Base-by-base conservation (phyloP, 2,329 filamentous ascomycete species). In the Botrytis porri region DNA sequence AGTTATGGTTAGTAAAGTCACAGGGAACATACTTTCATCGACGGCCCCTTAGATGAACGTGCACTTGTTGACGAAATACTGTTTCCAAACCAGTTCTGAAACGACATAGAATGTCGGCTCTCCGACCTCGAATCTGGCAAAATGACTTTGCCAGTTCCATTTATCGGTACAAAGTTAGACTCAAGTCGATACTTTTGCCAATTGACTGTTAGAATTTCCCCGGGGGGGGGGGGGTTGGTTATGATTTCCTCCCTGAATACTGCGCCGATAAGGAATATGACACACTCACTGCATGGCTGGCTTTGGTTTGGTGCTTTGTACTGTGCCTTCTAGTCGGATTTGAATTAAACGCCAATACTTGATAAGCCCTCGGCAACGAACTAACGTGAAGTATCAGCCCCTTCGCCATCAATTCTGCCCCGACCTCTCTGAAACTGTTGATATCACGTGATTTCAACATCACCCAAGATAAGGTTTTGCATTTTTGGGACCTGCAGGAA, bases 81-180 rank as follows among this genome's bases (percentile, higher is more conserved):
- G n/a, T 43, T 45, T 64, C 39, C 22, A 22, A 64, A 43, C n/a
- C 61, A 45, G 39, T 32, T 64, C n/a, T 64, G 61, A 64, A 64
- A 64, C 61, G n/a, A 45, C 39, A 41, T n/a, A 39, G 18, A 16
- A 39, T 63, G 39, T 18, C 25, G 39, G n/a, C 51, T 43, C 61
- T 63, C 25, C 25, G 16, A 43, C 61, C 25, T 63, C 61, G 4
- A 22, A 29, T 41, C 25, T 29, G 29, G 25, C 18, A 39, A n/a
- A 5, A 39, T n/a, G 3, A 5, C n/a, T 41, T 41, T 39, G n/a
- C n/a, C 39, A 29, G 16, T 25, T 63, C n/a, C 14, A 18, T 8
- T 63, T 29, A 41, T 43, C 37, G 25, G 37, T 29, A 41, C 37
- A 16, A 16, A 62, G 8, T 29, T 16, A 41, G 37, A 41, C 1